Percentiles rank a stretch among this genome's conserved stretches.
Conservation (phyloP, 768 basidiomycete species). For the Rhodocollybia butyracea region DNA sequence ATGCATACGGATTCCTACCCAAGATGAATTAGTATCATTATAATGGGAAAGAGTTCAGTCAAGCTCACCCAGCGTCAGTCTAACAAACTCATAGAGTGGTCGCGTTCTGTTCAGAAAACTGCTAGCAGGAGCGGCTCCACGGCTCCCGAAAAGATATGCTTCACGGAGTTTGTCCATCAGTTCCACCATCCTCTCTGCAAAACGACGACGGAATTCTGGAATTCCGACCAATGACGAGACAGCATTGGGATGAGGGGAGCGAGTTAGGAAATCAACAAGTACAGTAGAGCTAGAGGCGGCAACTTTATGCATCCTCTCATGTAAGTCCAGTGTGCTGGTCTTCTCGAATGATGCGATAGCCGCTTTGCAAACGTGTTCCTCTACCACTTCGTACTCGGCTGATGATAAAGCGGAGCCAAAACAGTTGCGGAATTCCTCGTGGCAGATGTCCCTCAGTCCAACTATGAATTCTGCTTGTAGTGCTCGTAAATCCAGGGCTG, state of each 20-base stretch:
- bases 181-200: slow-evolving; percentile 45
- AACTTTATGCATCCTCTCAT: slow-evolving; percentile 66
- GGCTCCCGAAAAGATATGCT: slow-evolving; percentile 55
- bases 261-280: slow-evolving; percentile 61
- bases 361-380: slow-evolving; percentile 2
- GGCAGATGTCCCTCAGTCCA: slow-evolving; percentile 42
- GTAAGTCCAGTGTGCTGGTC: slow-evolving; percentile 71
- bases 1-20: slow-evolving; percentile 55
- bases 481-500: slow-evolving; percentile 76
- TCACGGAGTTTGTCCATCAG: slow-evolving; percentile 47
- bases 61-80: slow-evolving; percentile 55
- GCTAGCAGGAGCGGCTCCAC: slow-evolving; percentile 67
- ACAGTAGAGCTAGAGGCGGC: slow-evolving; percentile 58
- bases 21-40: not conserved
- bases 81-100: slow-evolving; percentile 74
- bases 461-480: slow-evolving; percentile 59
- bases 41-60: not conserved
- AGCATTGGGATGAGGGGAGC: slow-evolving; percentile 26
- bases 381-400: slow-evolving; percentile 14
- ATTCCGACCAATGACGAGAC: slow-evolving; percentile 31
- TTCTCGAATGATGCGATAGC: slow-evolving; percentile 42
- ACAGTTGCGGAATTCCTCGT: slow-evolving; percentile 42
- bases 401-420: slow-evolving; percentile 38
- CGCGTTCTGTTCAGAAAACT: slow-evolving; percentile 64
- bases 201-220: slow-evolving; percentile 49